Conservation (phyloP, 176 grass and related monocot genomes). For the Cenchrus americanus region DNA sequence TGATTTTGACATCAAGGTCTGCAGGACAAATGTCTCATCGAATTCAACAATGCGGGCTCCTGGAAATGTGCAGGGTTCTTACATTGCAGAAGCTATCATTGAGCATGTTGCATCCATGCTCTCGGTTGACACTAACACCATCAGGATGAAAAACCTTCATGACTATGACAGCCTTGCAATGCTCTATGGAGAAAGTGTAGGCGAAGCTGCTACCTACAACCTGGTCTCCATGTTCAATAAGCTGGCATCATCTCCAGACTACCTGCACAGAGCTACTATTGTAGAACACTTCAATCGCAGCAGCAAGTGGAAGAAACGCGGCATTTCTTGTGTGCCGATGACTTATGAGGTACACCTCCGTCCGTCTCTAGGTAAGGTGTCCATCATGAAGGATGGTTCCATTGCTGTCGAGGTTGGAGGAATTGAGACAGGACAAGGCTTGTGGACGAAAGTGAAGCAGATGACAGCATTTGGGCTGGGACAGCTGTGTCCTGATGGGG, state of each 20-base stretch:
- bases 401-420: slow-evolving; percentile 89
- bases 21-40: slow-evolving; percentile 75
- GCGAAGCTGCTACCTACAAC: slow-evolving; percentile 62
- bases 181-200: slow-evolving; percentile 50
- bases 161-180: slow-evolving; percentile 57
- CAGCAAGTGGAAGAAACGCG: slow-evolving; percentile 82
- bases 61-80: slow-evolving; percentile 79
- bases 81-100: slow-evolving; percentile 82
- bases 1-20: slow-evolving; percentile 67
- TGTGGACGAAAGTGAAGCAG: slow-evolving; percentile 94
- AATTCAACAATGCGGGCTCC: slow-evolving; percentile 71
- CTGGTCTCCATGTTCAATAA: slow-evolving; percentile 66
- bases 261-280: slow-evolving; percentile 36
- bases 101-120: slow-evolving; percentile 79
- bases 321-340: slow-evolving; percentile 79
- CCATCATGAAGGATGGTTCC: slow-evolving; percentile 83
- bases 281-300: slow-evolving; percentile 57
- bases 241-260: slow-evolving; percentile 62
- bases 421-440: slow-evolving; percentile 79
- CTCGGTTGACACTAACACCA: slow-evolving; percentile 48
- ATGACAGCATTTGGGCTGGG: slow-evolving; percentile 70
- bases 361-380: slow-evolving; percentile 66
- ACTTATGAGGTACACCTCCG: slow-evolving; percentile 41
- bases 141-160: slow-evolving; percentile 85
- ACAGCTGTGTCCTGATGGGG: slow-evolving; percentile 50